Percentiles rank a stretch among this genome's conserved stretches.
phyloP scores from a whole-genome alignment of 2,329 filamentous ascomycete species.

The Colletotrichum lupini region DNA sequence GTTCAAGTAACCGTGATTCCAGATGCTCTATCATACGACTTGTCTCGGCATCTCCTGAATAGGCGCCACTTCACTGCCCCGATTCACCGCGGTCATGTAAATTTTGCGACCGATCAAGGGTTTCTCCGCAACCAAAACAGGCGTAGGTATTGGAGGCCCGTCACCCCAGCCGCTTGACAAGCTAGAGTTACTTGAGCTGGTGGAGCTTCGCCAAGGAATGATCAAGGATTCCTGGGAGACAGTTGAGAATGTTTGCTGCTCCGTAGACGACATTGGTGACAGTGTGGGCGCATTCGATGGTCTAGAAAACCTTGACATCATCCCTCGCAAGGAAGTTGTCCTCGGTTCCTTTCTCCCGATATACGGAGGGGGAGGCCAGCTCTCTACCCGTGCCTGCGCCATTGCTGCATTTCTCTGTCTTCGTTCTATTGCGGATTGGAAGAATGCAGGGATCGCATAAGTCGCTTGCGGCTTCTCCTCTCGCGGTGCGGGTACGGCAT shows the following conservation, averaged over 20 bases:
- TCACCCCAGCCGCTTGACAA: constrained; percentile 19
- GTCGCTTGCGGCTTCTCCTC: background rate
- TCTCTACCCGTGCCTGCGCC: background rate
- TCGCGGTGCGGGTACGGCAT: background rate
- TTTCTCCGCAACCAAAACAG: background rate
- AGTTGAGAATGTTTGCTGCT: background rate
- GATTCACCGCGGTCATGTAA: background rate
- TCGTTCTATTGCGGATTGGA: constrained; percentile 8
- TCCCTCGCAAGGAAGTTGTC: background rate
- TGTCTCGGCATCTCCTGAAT: background rate
- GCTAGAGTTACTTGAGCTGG: background rate
- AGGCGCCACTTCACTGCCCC: background rate
- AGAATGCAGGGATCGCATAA: background rate
- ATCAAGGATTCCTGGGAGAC: background rate
- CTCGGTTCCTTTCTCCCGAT: background rate
- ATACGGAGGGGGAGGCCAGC: constrained; percentile 3
- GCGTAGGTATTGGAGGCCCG: constrained; percentile 1
- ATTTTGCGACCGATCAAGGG: background rate
- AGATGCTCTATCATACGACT: background rate
- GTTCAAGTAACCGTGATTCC: background rate
- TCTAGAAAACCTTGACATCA: background rate
- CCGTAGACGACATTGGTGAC: background rate
- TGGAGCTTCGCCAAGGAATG: constrained; percentile 3
- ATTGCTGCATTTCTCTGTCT: background rate
- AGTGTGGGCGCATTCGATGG: accelerated